Conservation (phyloP, 169 alveolate species). For the Babesia bovis region DNA sequence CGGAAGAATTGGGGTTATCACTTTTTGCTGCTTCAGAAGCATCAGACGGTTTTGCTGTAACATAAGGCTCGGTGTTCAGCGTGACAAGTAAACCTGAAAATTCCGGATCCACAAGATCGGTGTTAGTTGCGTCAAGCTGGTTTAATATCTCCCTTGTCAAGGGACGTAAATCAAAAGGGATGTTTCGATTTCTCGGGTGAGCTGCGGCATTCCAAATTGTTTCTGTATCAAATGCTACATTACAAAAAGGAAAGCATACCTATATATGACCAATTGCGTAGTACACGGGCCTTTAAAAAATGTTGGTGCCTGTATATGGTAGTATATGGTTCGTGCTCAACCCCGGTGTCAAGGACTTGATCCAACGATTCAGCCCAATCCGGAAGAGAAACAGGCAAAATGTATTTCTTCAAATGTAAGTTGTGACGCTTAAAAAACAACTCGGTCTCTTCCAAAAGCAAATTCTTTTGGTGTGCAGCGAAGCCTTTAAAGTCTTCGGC, state of each 20-base stretch:
- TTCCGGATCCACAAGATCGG: conserved; percentile 73
- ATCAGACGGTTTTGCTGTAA: conserved; percentile 20
- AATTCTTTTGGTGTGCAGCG: conserved; percentile 46
- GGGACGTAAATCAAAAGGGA: conserved; percentile 77
- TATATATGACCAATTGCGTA: conserved; percentile 77
- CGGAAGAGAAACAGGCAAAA: conserved; percentile 59
- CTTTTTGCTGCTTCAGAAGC: neutral
- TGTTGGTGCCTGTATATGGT: conserved; percentile 75
- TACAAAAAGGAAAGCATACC: conserved; percentile 16
- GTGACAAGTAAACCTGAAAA: conserved; percentile 77
- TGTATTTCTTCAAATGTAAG: conserved; percentile 49
- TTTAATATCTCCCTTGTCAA: conserved; percentile 65
- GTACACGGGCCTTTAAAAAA: conserved; percentile 71
- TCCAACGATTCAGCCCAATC: conserved; percentile 60
- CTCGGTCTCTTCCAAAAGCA: conserved; percentile 60
- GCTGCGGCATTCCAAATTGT: conserved; percentile 56
- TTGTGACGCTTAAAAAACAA: conserved; percentile 46
- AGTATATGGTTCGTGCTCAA: conserved; percentile 58
- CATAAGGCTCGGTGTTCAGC: conserved; percentile 68
- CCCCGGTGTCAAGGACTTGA: conserved; percentile 64
- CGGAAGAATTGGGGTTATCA: neutral
- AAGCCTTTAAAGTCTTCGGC: conserved; percentile 54
- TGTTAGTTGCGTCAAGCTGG: conserved; percentile 69
- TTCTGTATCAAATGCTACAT: conserved; percentile 23
- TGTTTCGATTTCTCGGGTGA: conserved; percentile 69